phyloP scores from a whole-genome alignment of 2,329 filamentous ascomycete species.

The Calonectria fujianensis region DNA sequence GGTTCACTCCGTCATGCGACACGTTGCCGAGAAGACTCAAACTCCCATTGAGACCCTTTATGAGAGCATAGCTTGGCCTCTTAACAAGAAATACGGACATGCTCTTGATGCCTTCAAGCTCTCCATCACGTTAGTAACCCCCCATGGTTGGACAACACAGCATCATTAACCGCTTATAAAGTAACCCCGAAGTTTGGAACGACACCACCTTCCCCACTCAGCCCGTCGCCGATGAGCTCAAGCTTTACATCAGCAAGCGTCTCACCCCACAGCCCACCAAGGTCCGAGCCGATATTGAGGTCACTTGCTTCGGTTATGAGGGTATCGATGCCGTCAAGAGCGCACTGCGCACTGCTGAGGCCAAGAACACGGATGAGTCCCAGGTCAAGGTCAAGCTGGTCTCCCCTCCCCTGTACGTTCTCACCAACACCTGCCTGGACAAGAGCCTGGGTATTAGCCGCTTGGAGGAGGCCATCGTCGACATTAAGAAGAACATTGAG shows the following conservation, averaged over 20 bases:
- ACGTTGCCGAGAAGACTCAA: slow-evolving; percentile 97
- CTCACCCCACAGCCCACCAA: slow-evolving; percentile 99
- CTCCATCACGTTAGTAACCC: slow-evolving; percentile 87
- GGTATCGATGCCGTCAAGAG: slow-evolving; percentile 99
- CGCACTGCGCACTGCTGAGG: slow-evolving; percentile 92
- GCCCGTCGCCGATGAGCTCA: slow-evolving; percentile 89
- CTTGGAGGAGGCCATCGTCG: slow-evolving; percentile 91
- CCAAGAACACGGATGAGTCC: slow-evolving; percentile 91
- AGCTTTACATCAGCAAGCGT: slow-evolving; percentile 97
- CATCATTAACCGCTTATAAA: slow-evolving; percentile 59
- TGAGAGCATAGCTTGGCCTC: slow-evolving; percentile 94
- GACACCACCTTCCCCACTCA: slow-evolving; percentile 93
- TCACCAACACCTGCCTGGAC: slow-evolving; percentile 96
- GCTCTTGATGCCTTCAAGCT: slow-evolving; percentile 99
- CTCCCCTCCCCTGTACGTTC: slow-evolving; percentile 96
- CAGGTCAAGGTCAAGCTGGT: slow-evolving; percentile 99
- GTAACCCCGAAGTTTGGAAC: slow-evolving; percentile 96
- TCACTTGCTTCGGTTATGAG: slow-evolving; percentile 96
- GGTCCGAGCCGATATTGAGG: slow-evolving; percentile 97
- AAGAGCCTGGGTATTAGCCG: slow-evolving; percentile 90
- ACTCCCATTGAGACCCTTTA: slow-evolving; percentile 96
- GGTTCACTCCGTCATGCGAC: slow-evolving; percentile 98
- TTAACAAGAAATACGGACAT: slow-evolving; percentile 98
- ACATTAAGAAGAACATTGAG: slow-evolving; percentile 88
- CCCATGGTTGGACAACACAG: background rate